Evolutionary conservation across 768 basidiomycete species (phyloP), one percentile per base, ranked within the genome.

Genomic region (Collybiopsis luxurians): DNA sequence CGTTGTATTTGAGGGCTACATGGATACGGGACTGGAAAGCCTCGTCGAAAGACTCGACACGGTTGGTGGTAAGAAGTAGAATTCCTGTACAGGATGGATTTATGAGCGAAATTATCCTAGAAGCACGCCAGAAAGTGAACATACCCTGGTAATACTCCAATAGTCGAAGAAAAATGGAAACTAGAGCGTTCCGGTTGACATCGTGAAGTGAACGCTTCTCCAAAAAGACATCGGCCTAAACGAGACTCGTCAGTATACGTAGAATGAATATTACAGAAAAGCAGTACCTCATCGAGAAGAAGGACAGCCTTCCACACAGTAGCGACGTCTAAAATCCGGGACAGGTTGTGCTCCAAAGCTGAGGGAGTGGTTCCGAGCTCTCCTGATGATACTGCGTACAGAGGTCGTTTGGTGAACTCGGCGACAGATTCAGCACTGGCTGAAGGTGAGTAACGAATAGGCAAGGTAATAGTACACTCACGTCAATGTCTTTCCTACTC

Each of bases 51-150:
- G 66, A 63, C 24, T 68, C 63, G 61, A 73, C 60, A 34, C 69
- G 62, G 64, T 75, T 75, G 11, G 73, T 75, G 10, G 74, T 75
- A 52, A 76, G 66, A 64, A 75, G 71, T 28, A 75, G 66, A 39
- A 76, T 69, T 26, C 74, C 74, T 34, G 24, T 27, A 30, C 13
- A n/a, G n/a, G n/a, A n/a, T n/a, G n/a, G n/a, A 34, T 34, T 13
- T 5, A 34, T 34, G 31, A 34, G 31, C 13, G 31, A n/a, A n/a
- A n/a, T n/a, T n/a, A n/a, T n/a, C n/a, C n/a, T n/a, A n/a, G n/a
- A n/a, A n/a, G n/a, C n/a, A n/a, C n/a, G n/a, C n/a, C n/a, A n/a
- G 31, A 34, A 13, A 34, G 31, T 5, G 13, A 34, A 34, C 31
- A 34, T 71, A n/a, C 73, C 72, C 46, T 69, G 69, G 43, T 71